A percentile compares a stretch with the other conserved stretches of the same genome.
phyloP scores from a whole-genome alignment of 306 rosid species.

The Comarum palustre region DNA sequence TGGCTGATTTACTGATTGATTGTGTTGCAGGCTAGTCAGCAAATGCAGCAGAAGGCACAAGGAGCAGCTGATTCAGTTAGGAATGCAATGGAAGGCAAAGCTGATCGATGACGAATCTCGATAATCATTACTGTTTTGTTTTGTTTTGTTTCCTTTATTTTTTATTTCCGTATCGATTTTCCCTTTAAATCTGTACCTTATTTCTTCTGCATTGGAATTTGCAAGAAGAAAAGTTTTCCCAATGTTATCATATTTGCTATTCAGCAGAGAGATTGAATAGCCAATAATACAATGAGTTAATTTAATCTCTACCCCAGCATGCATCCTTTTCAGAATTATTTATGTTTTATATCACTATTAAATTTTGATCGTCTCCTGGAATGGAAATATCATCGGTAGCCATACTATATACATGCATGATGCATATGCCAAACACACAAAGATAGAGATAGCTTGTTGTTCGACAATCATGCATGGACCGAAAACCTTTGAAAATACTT shows the following conservation, averaged over 20 bases:
- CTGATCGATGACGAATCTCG: neutral
- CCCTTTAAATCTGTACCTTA: neutral
- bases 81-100: constrained; percentile 25
- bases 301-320: neutral
- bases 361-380: too few relatives aligned
- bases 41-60: constrained; percentile 30
- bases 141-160: neutral
- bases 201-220: neutral
- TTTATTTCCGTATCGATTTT: neutral
- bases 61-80: constrained; percentile 27
- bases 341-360: neutral
- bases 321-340: neutral
- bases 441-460: too few relatives aligned
- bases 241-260: neutral
- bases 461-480: too few relatives aligned
- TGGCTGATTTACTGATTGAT: neutral
- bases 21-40: constrained; percentile 37
- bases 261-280: neutral
- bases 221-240: neutral
- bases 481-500: too few relatives aligned
- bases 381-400: too few relatives aligned
- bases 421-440: too few relatives aligned
- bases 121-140: neutral
- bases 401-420: too few relatives aligned
- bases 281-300: neutral